Percentiles rank a stretch among this genome's conserved stretches.
Conservation (phyloP, 495 filamentous ascomycete genomes). For the Daldinia loculata region DNA sequence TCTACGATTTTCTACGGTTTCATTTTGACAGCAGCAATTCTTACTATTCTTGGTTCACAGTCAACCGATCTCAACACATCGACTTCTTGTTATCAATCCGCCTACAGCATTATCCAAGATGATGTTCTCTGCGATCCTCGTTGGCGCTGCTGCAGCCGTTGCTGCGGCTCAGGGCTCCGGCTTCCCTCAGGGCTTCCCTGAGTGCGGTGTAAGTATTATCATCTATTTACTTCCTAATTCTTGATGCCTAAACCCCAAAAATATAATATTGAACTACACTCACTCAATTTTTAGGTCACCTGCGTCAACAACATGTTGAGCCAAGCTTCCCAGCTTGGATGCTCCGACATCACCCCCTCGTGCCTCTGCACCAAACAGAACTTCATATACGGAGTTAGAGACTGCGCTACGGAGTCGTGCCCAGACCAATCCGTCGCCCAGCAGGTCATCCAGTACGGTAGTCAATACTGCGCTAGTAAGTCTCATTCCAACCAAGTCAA, state of each 20-base stretch:
- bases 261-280: neutral
- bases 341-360: conserved; percentile 59
- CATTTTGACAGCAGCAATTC: conserved; percentile 43
- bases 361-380: conserved; percentile 76
- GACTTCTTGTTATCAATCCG: conserved; percentile 8
- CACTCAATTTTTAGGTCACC: conserved; percentile 60
- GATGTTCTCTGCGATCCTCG: conserved; percentile 49
- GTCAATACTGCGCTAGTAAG: conserved; percentile 47
- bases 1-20: conserved; percentile 18
- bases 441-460: conserved; percentile 47
- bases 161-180: conserved; percentile 42
- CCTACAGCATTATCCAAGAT: conserved; percentile 46
- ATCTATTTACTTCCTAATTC: neutral
- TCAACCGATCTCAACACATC: conserved; percentile 13
- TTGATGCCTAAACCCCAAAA: neutral
- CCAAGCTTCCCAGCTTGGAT: conserved; percentile 69
- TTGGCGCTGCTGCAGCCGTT: conserved; percentile 44
- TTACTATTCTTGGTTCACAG: conserved; percentile 37
- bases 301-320: conserved; percentile 78
- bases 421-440: conserved; percentile 44
- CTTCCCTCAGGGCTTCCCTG: conserved; percentile 44
- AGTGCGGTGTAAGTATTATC: conserved; percentile 53
- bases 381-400: conserved; percentile 79
- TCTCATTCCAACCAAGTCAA: neutral
- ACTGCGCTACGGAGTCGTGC: conserved; percentile 79